Evolutionary conservation across 2,329 filamentous ascomycete species (phyloP).

Genomic region (Sporothrix inflata): DNA sequence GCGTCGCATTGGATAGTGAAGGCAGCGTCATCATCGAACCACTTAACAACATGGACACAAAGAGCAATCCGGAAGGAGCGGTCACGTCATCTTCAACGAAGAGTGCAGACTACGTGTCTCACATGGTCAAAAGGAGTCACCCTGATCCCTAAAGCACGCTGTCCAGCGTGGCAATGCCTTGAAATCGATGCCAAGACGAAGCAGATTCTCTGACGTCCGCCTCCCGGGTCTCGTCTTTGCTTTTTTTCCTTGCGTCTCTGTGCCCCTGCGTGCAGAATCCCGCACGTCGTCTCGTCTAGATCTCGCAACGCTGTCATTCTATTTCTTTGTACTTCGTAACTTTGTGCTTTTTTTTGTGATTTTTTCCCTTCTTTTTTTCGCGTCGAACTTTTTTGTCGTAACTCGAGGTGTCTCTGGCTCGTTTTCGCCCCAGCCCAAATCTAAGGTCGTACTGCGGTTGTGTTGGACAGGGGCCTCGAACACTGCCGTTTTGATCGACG

Average conservation of each 20-base stretch:
- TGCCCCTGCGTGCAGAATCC: not conserved
- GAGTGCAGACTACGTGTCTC: not conserved
- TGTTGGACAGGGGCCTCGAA: conserved; percentile 26
- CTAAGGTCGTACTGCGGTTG: not conserved
- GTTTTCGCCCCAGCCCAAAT: not conserved
- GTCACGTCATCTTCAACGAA: not conserved
- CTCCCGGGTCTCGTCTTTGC: not conserved
- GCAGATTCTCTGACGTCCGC: not conserved
- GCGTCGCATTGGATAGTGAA: not conserved
- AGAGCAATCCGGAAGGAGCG: not conserved
- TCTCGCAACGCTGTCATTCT: not conserved
- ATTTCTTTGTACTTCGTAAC: too few relatives aligned
- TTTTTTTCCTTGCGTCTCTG: too few relatives aligned
- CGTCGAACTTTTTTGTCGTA: not conserved
- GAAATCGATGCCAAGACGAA: conserved; percentile 27
- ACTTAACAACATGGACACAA: not conserved
- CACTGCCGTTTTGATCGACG: conserved; percentile 34
- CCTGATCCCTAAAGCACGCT: not conserved
- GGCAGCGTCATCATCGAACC: not conserved
- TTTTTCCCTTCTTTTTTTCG: too few relatives aligned
- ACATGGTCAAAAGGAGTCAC: not conserved
- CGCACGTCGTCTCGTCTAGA: not conserved
- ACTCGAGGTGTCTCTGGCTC: not conserved
- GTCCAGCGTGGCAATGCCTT: conserved; percentile 3
- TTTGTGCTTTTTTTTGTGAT: not conserved